Conservation (phyloP, 73 alveolate species). For the Paramecium sexaurelia region DNA sequence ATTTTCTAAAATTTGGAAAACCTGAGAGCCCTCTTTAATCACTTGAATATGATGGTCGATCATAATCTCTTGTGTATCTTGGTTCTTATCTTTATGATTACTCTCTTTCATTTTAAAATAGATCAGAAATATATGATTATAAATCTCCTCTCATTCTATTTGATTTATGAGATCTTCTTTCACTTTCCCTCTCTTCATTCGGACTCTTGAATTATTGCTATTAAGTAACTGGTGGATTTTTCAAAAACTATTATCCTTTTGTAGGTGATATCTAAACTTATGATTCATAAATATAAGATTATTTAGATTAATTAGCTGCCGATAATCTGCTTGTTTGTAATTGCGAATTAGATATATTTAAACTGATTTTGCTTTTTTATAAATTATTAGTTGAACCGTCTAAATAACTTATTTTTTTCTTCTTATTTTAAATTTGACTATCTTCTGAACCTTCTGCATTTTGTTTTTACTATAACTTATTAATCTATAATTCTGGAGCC, state of each 20-base stretch:
- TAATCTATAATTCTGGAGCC: neutral
- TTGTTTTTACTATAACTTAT: neutral
- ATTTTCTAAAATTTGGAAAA: conserved; percentile 34
- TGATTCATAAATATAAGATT: neutral
- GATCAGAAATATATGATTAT: conserved; percentile 19
- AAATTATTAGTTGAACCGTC: neutral
- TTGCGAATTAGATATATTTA: neutral
- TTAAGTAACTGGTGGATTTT: neutral
- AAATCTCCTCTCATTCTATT: conserved; percentile 46
- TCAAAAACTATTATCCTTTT: neutral
- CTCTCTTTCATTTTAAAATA: conserved; percentile 16
- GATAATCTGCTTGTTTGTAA: neutral
- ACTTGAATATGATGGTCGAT: neutral
- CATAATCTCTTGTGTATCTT: neutral
- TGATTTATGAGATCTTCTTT: conserved; percentile 35
- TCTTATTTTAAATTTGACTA: neutral
- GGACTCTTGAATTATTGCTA: neutral
- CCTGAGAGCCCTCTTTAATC: conserved; percentile 23
- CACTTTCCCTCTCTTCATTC: neutral
- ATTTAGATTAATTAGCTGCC: neutral
- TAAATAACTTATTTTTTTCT: neutral
- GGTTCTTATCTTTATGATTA: neutral
- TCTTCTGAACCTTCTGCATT: neutral
- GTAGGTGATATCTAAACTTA: conserved; percentile 9
- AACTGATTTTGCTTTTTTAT: conserved; percentile 29